Evolutionary conservation across 441 rosid genomes (phyloP), one percentile per base, ranked within the genome.

Genomic region (Adansonia gregorii): DNA sequence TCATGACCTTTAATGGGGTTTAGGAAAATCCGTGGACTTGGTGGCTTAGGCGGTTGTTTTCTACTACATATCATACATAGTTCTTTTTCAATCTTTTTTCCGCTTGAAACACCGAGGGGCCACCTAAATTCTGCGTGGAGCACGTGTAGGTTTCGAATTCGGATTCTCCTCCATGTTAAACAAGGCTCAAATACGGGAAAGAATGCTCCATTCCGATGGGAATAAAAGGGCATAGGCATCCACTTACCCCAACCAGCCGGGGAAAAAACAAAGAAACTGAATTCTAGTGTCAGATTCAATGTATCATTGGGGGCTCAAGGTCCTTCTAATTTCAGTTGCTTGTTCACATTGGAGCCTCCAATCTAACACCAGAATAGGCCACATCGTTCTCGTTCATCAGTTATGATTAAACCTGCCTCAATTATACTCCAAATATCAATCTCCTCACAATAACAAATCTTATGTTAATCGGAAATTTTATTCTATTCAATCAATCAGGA

Each of bases 61-160:
- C 35, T 27, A 27, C 2, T 27, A 27, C 35, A 27, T 20, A 4
- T 19, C 39, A 17, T 69, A 79, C 22, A 76, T 2, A 45, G 66
- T 73, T 59, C 79, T 78, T 78, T 73, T 78, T 43, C 43, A 41
- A 19, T 8, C 64, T 61, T 61, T 27, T 17, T 31, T 27, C 3
- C 6, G 9, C 20, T 66, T 41, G 45, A 66, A 14, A 39, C 73
- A 43, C 35, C 35, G 35, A 27, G 35, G 8, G 60, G 35, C 35
- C 35, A 27, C 71, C 15, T 41, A 15, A 65, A 65, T 66, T 66
- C 51, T 39, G 67, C 8, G 43, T 24, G 45, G 67, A 63, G 45
- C 67, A 35, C 51, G 24, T 8, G 7, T 27, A 7, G 12, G 43
- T 43, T 46, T 14, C 4, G 22, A 3, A 41, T 66, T 66, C 11